Evolutionary conservation across 352 stramenopile genomes (phyloP), one percentile per base, ranked within the genome.

Genomic region (Globisporangium heterothallicum): DNA sequence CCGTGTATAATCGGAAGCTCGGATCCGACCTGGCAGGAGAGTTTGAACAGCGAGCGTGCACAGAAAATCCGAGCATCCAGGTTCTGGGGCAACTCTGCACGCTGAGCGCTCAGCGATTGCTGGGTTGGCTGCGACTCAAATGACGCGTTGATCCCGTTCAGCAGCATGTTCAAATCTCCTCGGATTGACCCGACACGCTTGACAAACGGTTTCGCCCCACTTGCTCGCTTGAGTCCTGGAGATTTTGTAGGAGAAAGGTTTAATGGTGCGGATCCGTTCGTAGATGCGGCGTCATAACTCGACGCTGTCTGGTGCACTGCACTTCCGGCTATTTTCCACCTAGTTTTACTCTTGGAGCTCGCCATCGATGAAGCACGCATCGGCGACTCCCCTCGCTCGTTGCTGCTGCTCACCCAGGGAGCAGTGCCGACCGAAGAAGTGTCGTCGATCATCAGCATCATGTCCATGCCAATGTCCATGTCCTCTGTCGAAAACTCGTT

Each of bases 41-140:
- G 57, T 42, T 92, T 92, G 65, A 89, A 92, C 0, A 92, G 60
- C 9, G 82, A 92, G 18, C 72, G 66, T 2, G 77, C 78, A 49
- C 82, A 92, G n/a, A 68, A 79, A 2, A 86, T 45, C 7, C 78
- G 67, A 0, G 73, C 76, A 22, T 76, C 75, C 2, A 86, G 24
- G 51, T 92, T 88, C 8, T 78, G 29, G 0, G 61, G 49, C 9
- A 49, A 18, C 1, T 61, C 40, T 9, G 52, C n/a, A 14, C 19
- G 22, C 14, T 36, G 25, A 8, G 30, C 22, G 19, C 7, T 22
- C 13, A 29, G 21, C 21, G 22, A 38, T 7, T 44, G 22, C 6
- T 50, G 49, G 2, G n/a, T 38, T n/a, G 12, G 16, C 21, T 72
- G 62, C 7, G 25, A 4, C 4, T 74, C 53, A 26, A 66, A 63